phyloP scores from a whole-genome alignment of 73 alveolate species.

The Urostyla sp. region DNA sequence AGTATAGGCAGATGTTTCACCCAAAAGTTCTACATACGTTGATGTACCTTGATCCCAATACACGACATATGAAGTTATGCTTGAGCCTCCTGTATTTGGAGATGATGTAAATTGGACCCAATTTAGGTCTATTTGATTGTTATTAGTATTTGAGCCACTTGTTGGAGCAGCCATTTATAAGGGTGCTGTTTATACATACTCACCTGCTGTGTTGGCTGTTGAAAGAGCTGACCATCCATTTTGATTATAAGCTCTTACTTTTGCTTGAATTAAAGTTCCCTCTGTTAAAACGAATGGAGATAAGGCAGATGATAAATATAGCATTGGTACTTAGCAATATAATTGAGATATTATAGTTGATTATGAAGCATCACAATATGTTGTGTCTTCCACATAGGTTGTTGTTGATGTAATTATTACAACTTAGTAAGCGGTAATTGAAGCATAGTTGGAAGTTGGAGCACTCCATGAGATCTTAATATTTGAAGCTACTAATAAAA shows the following conservation, averaged over 20 bases:
- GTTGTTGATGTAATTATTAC: background rate
- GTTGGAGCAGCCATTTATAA: constrained; percentile 24
- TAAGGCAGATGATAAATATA: no score
- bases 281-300: no score
- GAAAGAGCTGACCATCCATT: constrained; percentile 35
- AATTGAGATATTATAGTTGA: background rate
- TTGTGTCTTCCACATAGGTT: background rate
- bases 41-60: constrained; percentile 62
- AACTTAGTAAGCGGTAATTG: constrained; percentile 33
- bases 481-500: background rate
- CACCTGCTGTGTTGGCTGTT: constrained; percentile 36
- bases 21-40: constrained; percentile 9
- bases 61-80: constrained; percentile 46
- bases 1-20: background rate
- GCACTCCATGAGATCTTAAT: constrained; percentile 54
- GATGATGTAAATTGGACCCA: constrained; percentile 1
- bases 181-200: constrained; percentile 22
- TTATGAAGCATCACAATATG: constrained; percentile 40
- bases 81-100: constrained; percentile 50
- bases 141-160: constrained; percentile 49
- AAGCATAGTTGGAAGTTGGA: constrained; percentile 21
- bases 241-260: constrained; percentile 38
- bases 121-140: constrained; percentile 21
- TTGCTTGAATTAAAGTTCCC: constrained; percentile 20
- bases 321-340: constrained; percentile 56